These are phyloP conservation scores for Paramecium bursaria DNA, from an alignment of 73 alveolate species.

Conservation along the genomic window DNA sequence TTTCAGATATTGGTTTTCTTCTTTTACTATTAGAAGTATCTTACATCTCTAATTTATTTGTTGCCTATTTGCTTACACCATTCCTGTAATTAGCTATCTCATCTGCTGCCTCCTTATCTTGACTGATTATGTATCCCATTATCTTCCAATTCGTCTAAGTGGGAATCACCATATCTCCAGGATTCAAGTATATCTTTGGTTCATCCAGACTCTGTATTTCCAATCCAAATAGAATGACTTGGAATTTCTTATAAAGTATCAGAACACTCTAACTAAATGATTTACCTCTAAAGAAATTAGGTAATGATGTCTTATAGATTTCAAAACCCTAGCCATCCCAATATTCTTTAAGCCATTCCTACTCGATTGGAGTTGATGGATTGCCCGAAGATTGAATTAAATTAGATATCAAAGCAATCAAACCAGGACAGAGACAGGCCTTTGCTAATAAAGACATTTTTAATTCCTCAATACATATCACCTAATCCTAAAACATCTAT, in stretches of 20 bases:
- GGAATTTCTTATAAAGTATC: slow-evolving; percentile 81
- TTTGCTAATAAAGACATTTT: slow-evolving; percentile 91
- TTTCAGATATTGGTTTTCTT: slow-evolving; percentile 1
- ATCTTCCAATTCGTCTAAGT: slow-evolving; percentile 69
- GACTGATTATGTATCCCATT: slow-evolving; percentile 80
- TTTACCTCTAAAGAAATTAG: slow-evolving; percentile 76
- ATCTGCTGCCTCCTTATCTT: slow-evolving; percentile 80
- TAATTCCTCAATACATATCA: slow-evolving; percentile 92
- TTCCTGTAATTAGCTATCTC: slow-evolving; percentile 61
- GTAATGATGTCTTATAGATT: slow-evolving; percentile 86
- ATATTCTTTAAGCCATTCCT: slow-evolving; percentile 91
- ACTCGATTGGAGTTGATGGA: slow-evolving; percentile 82
- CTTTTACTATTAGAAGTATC: slow-evolving; percentile 9
- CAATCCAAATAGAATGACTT: slow-evolving; percentile 89
- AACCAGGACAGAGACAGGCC: slow-evolving; percentile 94
- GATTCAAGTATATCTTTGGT: slow-evolving; percentile 83
- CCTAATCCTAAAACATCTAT: slow-evolving; percentile 84
- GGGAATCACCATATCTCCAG: slow-evolving; percentile 84
- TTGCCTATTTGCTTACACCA: not conserved
- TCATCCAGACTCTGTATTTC: slow-evolving; percentile 85
- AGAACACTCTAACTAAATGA: slow-evolving; percentile 84
- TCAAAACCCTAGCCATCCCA: slow-evolving; percentile 95
- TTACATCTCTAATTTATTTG: slow-evolving; percentile 5
- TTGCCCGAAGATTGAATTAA: slow-evolving; percentile 82
- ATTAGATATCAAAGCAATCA: slow-evolving; percentile 89